Evolutionary conservation across 2,329 filamentous ascomycete genomes (phyloP).

Genomic region (Hypoxylon sp.): DNA sequence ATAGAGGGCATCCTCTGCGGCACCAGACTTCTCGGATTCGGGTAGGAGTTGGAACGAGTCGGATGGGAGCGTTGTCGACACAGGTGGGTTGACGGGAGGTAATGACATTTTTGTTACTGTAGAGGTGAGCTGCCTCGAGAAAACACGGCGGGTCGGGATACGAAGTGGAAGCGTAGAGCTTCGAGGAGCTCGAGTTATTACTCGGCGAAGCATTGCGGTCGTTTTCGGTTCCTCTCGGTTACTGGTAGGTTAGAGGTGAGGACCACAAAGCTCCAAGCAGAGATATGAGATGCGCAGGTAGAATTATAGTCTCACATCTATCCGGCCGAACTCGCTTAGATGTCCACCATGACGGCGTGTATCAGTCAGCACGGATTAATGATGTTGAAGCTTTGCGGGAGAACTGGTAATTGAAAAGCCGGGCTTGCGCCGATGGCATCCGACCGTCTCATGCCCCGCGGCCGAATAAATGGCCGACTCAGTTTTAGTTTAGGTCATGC

Average conservation of each 20-base stretch:
- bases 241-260: not conserved
- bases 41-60: slow-evolving; percentile 90
- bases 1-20: slow-evolving; percentile 87
- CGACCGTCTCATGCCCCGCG: slow-evolving; percentile 19
- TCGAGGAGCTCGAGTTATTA: slow-evolving; percentile 48
- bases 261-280: not conserved
- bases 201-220: slow-evolving; percentile 52
- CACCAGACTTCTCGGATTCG: slow-evolving; percentile 81
- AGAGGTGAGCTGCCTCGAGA: slow-evolving; percentile 58
- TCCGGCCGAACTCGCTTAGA: not conserved
- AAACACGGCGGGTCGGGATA: slow-evolving; percentile 33
- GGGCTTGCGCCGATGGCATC: slow-evolving; percentile 27
- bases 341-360: slow-evolving; percentile 1
- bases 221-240: slow-evolving; percentile 2
- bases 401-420: slow-evolving; percentile 14
- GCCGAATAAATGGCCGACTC: slow-evolving; percentile 36
- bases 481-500: slow-evolving; percentile 9
- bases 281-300: not conserved
- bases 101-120: slow-evolving; percentile 67
- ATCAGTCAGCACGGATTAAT: slow-evolving; percentile 23
- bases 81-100: slow-evolving; percentile 70
- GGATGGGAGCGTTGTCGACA: slow-evolving; percentile 73
- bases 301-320: not conserved
- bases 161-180: slow-evolving; percentile 43
- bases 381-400: not conserved